These are phyloP conservation scores for Lodderomyces metapsilosis DNA, from an alignment of 1,139 yeast genomes.

Conservation along the genomic window DNA sequence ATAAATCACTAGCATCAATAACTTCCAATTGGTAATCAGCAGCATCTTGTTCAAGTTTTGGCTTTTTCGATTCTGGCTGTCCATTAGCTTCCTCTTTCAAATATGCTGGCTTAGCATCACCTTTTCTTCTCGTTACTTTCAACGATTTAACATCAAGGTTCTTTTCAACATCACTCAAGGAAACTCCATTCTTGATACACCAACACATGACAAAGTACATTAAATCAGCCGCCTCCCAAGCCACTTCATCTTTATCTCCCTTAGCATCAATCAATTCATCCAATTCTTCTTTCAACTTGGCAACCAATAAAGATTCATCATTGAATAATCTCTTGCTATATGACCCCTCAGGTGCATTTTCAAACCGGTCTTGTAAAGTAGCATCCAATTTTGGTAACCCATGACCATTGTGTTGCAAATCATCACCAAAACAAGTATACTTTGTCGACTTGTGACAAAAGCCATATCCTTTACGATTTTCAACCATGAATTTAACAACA, in stretches of 20 bases:
- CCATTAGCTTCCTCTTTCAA: slow-evolving; percentile 17
- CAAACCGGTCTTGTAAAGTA: slow-evolving; percentile 54
- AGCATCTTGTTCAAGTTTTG: slow-evolving; percentile 9
- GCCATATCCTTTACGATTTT: slow-evolving; percentile 72
- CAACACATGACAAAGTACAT: slow-evolving; percentile 88
- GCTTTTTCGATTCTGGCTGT: slow-evolving; percentile 13
- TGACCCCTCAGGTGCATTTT: slow-evolving; percentile 82
- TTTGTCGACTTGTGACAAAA: slow-evolving; percentile 85
- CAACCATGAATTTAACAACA: slow-evolving; percentile 81
- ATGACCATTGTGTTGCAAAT: slow-evolving; percentile 46
- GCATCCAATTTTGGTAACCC: slow-evolving; percentile 69
- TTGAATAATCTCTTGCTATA: slow-evolving; percentile 85
- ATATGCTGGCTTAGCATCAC: slow-evolving; percentile 88
- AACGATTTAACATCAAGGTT: slow-evolving; percentile 80
- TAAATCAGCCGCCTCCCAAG: slow-evolving; percentile 98
- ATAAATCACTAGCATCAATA: slow-evolving; percentile 39
- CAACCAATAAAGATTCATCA: slow-evolving; percentile 71
- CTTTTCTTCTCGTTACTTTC: slow-evolving; percentile 89
- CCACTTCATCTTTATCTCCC: slow-evolving; percentile 56
- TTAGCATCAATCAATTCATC: slow-evolving; percentile 91
- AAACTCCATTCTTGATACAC: slow-evolving; percentile 78
- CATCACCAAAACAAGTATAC: slow-evolving; percentile 68
- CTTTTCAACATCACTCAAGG: slow-evolving; percentile 75
- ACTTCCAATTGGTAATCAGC: slow-evolving; percentile 56
- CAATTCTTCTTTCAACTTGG: slow-evolving; percentile 93